Conservation (phyloP, 1,284 basidiomycete genomes). For the Phlebopus sp. region DNA sequence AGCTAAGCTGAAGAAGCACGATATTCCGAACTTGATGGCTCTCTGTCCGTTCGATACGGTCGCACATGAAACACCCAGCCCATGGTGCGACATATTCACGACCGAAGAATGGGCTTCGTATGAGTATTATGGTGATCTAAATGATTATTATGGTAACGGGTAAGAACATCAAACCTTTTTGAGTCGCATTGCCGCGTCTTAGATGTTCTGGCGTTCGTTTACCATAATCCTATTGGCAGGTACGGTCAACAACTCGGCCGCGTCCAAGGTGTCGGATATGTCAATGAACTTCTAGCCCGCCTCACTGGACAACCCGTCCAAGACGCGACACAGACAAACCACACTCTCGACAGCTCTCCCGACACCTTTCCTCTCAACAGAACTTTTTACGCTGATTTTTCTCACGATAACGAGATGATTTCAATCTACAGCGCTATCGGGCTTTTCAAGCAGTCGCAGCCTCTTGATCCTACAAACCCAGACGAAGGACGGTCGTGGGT, state of each 20-base stretch:
- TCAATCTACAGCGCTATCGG: conserved; percentile 70
- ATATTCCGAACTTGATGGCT: conserved; percentile 63
- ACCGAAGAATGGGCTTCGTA: conserved; percentile 55
- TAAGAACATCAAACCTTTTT: conserved; percentile 34
- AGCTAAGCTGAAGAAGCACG: conserved; percentile 54
- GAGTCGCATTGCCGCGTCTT: too few relatives aligned
- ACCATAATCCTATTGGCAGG: too few relatives aligned
- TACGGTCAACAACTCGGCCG: conserved; percentile 61
- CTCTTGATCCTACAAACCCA: conserved; percentile 43
- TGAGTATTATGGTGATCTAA: conserved; percentile 69
- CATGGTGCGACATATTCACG: conserved; percentile 70
- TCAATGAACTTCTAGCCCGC: conserved; percentile 79
- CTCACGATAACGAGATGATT: conserved; percentile 77
- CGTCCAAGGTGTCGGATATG: conserved; percentile 74
- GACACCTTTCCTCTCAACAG: conserved; percentile 67
- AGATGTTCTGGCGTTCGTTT: too few relatives aligned
- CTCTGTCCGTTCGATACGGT: conserved; percentile 79
- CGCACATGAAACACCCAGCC: conserved; percentile 50
- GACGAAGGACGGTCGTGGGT: conserved; percentile 50
- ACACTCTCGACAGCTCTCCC: conserved; percentile 60
- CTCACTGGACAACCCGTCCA: conserved; percentile 58
- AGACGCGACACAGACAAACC: conserved; percentile 73
- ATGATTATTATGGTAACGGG: conserved; percentile 74
- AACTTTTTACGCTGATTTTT: conserved; percentile 68
- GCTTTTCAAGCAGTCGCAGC: conserved; percentile 44